A percentile compares a stretch with the other conserved stretches of the same genome.
These are phyloP conservation scores for Trypanosoma grayi DNA, from an alignment of 208 protist species.

Conservation along the genomic window DNA sequence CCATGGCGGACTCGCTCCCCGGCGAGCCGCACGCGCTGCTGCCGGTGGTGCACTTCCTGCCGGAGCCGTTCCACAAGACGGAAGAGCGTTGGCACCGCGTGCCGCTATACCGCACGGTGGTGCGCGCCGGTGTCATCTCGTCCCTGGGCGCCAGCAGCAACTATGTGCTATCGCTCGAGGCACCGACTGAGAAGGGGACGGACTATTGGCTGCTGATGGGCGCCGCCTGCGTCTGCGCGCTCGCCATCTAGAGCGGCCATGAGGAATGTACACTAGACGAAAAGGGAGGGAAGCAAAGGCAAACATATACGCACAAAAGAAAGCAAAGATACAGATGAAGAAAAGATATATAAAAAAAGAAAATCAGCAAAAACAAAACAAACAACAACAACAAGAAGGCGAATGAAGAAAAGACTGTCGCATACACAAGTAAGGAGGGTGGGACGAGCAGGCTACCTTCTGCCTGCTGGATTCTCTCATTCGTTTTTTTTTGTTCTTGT, in stretches of 20 bases:
- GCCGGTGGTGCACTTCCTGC: slow-evolving; percentile 95
- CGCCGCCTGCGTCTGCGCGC: slow-evolving; percentile 84
- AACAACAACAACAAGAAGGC: too few relatives aligned
- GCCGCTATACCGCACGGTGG: slow-evolving; percentile 95
- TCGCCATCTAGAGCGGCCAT: slow-evolving; percentile 30
- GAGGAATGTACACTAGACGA: not conserved
- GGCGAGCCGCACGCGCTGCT: slow-evolving; percentile 88
- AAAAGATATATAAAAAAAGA: not conserved
- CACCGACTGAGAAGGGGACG: slow-evolving; percentile 70
- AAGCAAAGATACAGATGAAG: too few relatives aligned
- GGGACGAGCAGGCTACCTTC: too few relatives aligned
- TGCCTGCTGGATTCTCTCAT: not conserved
- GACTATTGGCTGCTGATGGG: slow-evolving; percentile 93
- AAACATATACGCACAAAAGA: not conserved
- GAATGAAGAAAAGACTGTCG: too few relatives aligned
- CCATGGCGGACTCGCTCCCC: slow-evolving; percentile 90
- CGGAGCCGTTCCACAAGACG: slow-evolving; percentile 88
- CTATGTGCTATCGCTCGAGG: slow-evolving; percentile 92
- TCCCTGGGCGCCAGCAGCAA: slow-evolving; percentile 96
- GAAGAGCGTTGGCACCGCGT: slow-evolving; percentile 66
- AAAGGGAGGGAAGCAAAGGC: not conserved
- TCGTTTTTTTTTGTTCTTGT: slow-evolving; percentile 4
- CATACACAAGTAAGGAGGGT: too few relatives aligned
- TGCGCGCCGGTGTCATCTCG: slow-evolving; percentile 93
- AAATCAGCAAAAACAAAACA: too few relatives aligned